Evolutionary conservation across 371 early-diverging fungal species (phyloP).

Genomic region (Phascolomyces articulosus): DNA sequence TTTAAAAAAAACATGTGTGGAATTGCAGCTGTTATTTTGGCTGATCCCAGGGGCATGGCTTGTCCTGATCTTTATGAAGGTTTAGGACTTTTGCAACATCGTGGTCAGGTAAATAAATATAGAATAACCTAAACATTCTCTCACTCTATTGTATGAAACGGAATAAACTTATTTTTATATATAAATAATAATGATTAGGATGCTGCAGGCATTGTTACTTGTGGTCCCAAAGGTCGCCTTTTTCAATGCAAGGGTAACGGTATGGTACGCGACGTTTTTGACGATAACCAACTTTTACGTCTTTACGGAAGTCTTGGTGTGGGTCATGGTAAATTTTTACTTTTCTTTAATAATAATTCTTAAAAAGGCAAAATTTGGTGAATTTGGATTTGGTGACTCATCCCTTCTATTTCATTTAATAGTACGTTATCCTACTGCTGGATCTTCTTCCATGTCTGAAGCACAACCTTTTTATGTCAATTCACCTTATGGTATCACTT

Average conservation of each 20-base stretch:
- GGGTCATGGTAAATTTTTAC: constrained; percentile 86
- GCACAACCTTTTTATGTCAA: constrained; percentile 99
- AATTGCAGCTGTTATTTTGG: constrained; percentile 85
- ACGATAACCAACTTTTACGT: constrained; percentile 71
- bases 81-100: constrained; percentile 93
- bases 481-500: constrained; percentile 95
- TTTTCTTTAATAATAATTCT: neutral
- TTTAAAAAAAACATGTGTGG: constrained; percentile 86
- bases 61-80: constrained; percentile 90
- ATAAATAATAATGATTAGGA: constrained; percentile 77
- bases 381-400: neutral
- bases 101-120: constrained; percentile 89
- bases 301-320: constrained; percentile 91
- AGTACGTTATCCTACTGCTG: constrained; percentile 98
- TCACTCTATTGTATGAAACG: too few relatives aligned
- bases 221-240: constrained; percentile 91
- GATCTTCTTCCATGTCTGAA: constrained; percentile 90
- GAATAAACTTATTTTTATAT: too few relatives aligned
- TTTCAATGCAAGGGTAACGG: constrained; percentile 98
- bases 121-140: neutral
- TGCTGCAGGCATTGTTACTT: constrained; percentile 98
- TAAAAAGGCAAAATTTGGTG: neutral
- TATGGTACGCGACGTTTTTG: constrained; percentile 96
- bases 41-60: constrained; percentile 77
- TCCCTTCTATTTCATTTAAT: constrained; percentile 1